Evolutionary conservation across 306 rosid genomes (phyloP), one percentile per base, ranked within the genome.

Genomic region (Cyclanthera cordifolia): DNA sequence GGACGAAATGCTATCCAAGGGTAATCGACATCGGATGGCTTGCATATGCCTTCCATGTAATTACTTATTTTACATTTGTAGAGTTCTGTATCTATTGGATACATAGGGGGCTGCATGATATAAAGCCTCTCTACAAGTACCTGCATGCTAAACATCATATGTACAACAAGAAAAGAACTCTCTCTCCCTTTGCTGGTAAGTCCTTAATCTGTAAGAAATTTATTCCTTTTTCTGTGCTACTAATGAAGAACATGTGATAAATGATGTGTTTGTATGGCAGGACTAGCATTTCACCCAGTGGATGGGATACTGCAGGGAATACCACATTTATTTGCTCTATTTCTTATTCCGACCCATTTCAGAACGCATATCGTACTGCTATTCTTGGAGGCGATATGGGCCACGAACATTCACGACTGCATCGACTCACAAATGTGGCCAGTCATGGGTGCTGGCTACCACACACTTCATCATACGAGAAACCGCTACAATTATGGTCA

Each of bases 181-280:
- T 93, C 74, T 93, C 96, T 71, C 96, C 98, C 20, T 93, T 93
- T 75, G 98, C 98, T 11, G 96, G 98, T 87, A 73, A 83, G 88
- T 78, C 79, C 45, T n/a, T 77, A 19, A 69, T 24, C 54, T 74
- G 32, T n/a, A n/a, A n/a, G n/a, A n/a, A 25, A 28, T 16, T 23
- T 46, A 8, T 16, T 24, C 16, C 15, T 27, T 16, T 12, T 43
- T 57, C 21, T 57, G 27, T 57, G 45, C 30, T 27, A 27, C 23
- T 57, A n/a, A n/a, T n/a, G n/a, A n/a, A n/a, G n/a, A 28, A 28
- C 32, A 28, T 28, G 4, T 28, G 32, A n/a, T n/a, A n/a, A n/a
- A n/a, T n/a, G n/a, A n/a, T n/a, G n/a, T n/a, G n/a, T n/a, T 49
- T 53, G 52, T 46, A 48, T 84, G 49, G 72, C 89, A 93, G 98